Evolutionary conservation across 169 alveolate genomes (phyloP), one percentile per base, ranked within the genome.

Genomic region (Plasmodium ovale): DNA sequence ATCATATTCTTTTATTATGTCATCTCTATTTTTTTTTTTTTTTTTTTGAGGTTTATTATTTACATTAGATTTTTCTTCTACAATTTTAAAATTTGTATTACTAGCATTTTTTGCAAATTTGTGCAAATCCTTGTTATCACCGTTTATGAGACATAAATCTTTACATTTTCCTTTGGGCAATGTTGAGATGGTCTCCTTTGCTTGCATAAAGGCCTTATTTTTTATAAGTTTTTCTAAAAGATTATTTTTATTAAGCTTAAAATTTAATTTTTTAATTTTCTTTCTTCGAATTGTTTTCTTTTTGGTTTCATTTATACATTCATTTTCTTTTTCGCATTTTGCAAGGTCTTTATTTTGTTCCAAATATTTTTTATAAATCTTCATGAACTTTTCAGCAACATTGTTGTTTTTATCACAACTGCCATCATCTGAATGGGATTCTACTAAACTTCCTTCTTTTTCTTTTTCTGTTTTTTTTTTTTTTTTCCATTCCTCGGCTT

Each of bases 151-250:
- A 58, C 47, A 39, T 9, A 37, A 19, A 44, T 42, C 12, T 9
- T 21, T 51, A 49, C 19, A 64, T 23, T 42, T 58, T 33, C 29
- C 31, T 12, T 64, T 82, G n/a, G 84, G 12, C 14, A 44, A 19
- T 19, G 69, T 5, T 29, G 14, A 51, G 10, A 59, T 3, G 5
- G 72, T 33, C 19, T 42, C 37, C 19, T 56, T 62, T 29, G 90
- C 69, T 71, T 65, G 37, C 4, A 64, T 35, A 39, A 82, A 19
- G 5, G 84, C 84, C 9, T 65, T 68, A 25, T 85, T 85, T 56
- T 85, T 85, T 42, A 85, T 62, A 62, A 85, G 25, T 71, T 85
- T 85, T 85, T 71, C 87, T 12, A 69, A 54, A 2, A 85, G 67
- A 25, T 69, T 85, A 53, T 85, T 85, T 69, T 85, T 85, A 31